Evolutionary conservation across 129 eudicot species (phyloP), one percentile per base, ranked within the genome.

Genomic region (Centella asiatica): DNA sequence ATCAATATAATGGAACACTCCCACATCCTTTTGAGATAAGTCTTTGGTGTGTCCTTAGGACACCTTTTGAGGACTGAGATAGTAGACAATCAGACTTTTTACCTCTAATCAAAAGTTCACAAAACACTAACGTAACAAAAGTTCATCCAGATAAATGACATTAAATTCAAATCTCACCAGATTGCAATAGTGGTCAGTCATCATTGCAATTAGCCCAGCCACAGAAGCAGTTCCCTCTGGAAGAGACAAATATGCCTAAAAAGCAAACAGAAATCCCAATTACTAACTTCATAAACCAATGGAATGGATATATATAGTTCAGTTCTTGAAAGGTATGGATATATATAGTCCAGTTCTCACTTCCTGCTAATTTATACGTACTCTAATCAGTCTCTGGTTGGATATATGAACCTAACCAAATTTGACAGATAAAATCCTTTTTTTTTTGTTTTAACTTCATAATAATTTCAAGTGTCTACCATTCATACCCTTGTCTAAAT

Each of bases 191-290:
- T 70, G 76, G 72, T 83, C 90, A 37, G 83, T 79, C 78, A 83
- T 80, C 90, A 83, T 83, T 63, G 90, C 90, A 44, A 76, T 76
- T 64, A 83, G 66, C 44, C 90, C 90, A 73, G 60, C 78, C 74
- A 83, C 85, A 46, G 90, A 79, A 52, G 85, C 85, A 34, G 85
- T 83, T 32, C 90, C 90, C 65, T 83, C 85, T 23, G 90, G 90
- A 69, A 79, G 72, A 45, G 85, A 83, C 50, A 83, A 53, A 51
- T 83, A 83, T 23, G 90, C 85, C 90, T 83, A 71, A 37, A 75
- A 72, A 65, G 27, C 63, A 56, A 46, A 45, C 28, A 57, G 25
- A 14, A 34, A 57, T n/a, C 44, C 34, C 13, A 57, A 44, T 29
- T n/a, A 9, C 62, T 6, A 57, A 23, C 22, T 57, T 57, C 18